Conservation (phyloP, 2,329 filamentous ascomycete species). For the Pezizomycotina sp. region DNA sequence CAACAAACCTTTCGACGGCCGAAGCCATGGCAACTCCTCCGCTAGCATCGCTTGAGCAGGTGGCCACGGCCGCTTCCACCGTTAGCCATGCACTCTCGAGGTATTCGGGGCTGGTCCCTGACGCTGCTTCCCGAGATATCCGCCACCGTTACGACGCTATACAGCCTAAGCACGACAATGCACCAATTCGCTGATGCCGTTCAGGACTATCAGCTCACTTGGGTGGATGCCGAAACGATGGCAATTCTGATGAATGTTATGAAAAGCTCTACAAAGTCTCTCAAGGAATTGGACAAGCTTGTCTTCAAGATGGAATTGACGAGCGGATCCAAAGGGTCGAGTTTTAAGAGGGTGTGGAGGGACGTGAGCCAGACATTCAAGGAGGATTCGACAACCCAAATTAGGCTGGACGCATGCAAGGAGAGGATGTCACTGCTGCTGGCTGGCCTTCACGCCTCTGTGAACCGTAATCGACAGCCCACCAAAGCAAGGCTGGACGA, state of each 20-base stretch:
- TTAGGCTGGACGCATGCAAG: slow-evolving; percentile 18
- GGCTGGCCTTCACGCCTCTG: slow-evolving; percentile 16
- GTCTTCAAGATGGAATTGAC: slow-evolving; percentile 18
- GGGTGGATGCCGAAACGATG: too few species aligned
- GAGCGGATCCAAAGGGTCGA: slow-evolving; percentile 16
- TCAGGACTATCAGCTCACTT: slow-evolving; percentile 15
- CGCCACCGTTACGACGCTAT: slow-evolving; percentile 17
- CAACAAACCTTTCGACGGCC: too few species aligned
- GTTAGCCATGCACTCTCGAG: slow-evolving; percentile 16
- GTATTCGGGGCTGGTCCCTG: slow-evolving; percentile 18
- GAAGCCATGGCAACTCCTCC: slow-evolving; percentile 19
- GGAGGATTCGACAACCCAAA: slow-evolving; percentile 15
- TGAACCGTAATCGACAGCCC: slow-evolving; percentile 15
- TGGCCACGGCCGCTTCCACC: slow-evolving; percentile 14
- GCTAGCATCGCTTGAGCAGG: slow-evolving; percentile 14
- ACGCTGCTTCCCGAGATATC: slow-evolving; percentile 17
- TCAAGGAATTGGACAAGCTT: slow-evolving; percentile 15
- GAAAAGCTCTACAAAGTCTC: too few species aligned
- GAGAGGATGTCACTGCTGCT: slow-evolving; percentile 17
- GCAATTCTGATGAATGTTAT: slow-evolving; percentile 18
- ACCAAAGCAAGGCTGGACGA: slow-evolving; percentile 15
- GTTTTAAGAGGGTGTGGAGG: slow-evolving; percentile 16
- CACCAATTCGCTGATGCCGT: slow-evolving; percentile 18
- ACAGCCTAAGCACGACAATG: slow-evolving; percentile 14
- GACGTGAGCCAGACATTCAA: slow-evolving; percentile 17